Evolutionary conservation across 2,329 filamentous ascomycete genomes (phyloP), one percentile per base, ranked within the genome.

Genomic region (Neospermospora avenae): DNA sequence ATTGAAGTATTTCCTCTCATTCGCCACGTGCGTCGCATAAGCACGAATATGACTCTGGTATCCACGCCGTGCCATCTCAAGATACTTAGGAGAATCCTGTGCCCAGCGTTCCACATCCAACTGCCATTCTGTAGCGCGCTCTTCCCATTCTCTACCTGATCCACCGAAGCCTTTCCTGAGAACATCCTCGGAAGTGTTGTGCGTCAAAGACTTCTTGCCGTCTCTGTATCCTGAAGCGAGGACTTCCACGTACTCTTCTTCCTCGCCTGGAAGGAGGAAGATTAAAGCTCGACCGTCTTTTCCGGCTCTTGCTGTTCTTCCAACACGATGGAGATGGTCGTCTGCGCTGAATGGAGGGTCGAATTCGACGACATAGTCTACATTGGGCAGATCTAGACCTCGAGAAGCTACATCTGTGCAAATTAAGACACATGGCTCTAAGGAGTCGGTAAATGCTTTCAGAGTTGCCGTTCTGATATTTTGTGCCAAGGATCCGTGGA

Each of bases 391-490:
- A 79, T 99, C 95, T 44, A 99, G 86, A 77, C 95, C 95, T 71
- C 95, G 91, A 20, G 95, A 95, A 13, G 95, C 91, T 54, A 99
- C 95, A 71, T 99, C 95, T 1, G 95, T 99, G 68, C 93, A 96
- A 65, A 99, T 84, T 16, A 99, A 83, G 3, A 99, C 85, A 0
- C 89, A 88, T 0, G 93, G 88, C 20, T 90, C 84, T 28, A 82
- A 84, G 72, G 86, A 89, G 44, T 81, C 82, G 3, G 89, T 83
- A 75, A 96, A 99, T 2, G 90, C 85, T 42, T 85, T 83, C 14
- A 99, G 84, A 0, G 95, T 97, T 5, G 89, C 85, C 2, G 93
- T 97, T 65, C 95, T 90, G 37, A 93, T 85, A 2, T 90, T 84
- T 73, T 99, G 95, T 2, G 89, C 86, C 0, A 99, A 83, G 2